Evolutionary conservation across 306 rosid species (phyloP), one percentile per base, ranked within the genome.

Genomic region (Lathyrus aphaca): DNA sequence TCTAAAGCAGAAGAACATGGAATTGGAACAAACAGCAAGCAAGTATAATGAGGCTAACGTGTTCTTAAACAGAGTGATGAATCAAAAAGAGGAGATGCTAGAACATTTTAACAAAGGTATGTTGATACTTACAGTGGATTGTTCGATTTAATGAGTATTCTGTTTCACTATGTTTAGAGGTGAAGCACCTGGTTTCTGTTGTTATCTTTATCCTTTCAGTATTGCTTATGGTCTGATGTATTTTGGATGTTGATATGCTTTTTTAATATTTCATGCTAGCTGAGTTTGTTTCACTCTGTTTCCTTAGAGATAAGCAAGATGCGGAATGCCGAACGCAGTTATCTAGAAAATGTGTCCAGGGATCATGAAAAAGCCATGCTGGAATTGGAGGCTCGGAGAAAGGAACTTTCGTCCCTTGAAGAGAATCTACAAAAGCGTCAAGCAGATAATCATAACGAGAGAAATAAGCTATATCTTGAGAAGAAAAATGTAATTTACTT

Each of bases 401-500:
- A 82, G 64, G 59, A 77, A 32, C 89, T 92, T 62, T 73, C 56
- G 82, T 32, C 27, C 35, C 39, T 42, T 38, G 95, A 92, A 82
- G 81, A 82, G 66, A 69, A 57, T 58, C 77, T 92, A 60, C 82
- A 40, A 45, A 69, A 75, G 58, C 82, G 89, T 46, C 73, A 68
- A 73, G 82, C 79, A 15, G 74, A 68, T 6, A 86, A 87, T 75
- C 81, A 80, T 11, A 77, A 69, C 14, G 89, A 89, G 82, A 83
- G 81, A 66, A 70, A 73, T 70, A 86, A 78, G 50, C 72, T 92
- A 40, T 5, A 23, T 15, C 74, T 61, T 35, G 83, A 83, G 57
- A 86, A 80, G 73, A 46, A 74, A 80, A 84, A 83, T 78, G 98
- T 92, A 89, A 57, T 65, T 4, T n/a, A 39, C 32, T 12, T 40